Evolutionary conservation across 2,329 filamentous ascomycete species (phyloP), one percentile per base, ranked within the genome.

Genomic region (Scleromitrula shiraiana): DNA sequence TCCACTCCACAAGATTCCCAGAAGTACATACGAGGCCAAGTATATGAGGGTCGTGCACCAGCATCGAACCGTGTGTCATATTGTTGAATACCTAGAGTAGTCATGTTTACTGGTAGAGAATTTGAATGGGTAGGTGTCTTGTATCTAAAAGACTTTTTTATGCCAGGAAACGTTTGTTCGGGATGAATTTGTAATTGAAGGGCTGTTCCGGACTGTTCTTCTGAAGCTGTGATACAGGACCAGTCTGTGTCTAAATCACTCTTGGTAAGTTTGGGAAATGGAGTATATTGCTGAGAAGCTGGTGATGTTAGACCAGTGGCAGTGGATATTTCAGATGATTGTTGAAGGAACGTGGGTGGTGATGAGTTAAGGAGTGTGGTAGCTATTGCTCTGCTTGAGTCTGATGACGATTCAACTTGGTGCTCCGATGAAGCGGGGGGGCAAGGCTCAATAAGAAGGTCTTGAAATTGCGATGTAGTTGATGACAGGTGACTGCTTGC

Each of bases 61-160:
- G 56, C 52, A 52, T 63, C 60, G 47, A 63, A 63, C 32, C 56
- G 51, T 38, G 53, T 37, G 45, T 63, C 61, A 53, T 61, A 64
- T 33, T 61, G 57, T 43, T 63, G 60, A 45, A 63, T 61, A 7
- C 61, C 60, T 19, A 63, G 43, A 42, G 59, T 57, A 53, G 59
- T 62, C 39, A 30, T 33, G 46, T 56, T 46, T 57, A 49, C 38
- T 36, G 38, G 30, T 24, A 47, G 14, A 6, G 45, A 47, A 23
- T 42, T 29, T 17, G 45, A 35, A 56, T 50, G 27, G 50, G 46
- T 45, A 35, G 53, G 39, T 50, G 51, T 43, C 53, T 42, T 33
- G 5, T 42, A 48, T 38, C 46, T 36, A 46, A 37, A 24, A 36
- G 50, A 37, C 15, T 49, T 42, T 46, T 54, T 46, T 30, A 48